Evolutionary conservation across 2,329 filamentous ascomycete genomes (phyloP).

Genomic region (Balansia obtecta): DNA sequence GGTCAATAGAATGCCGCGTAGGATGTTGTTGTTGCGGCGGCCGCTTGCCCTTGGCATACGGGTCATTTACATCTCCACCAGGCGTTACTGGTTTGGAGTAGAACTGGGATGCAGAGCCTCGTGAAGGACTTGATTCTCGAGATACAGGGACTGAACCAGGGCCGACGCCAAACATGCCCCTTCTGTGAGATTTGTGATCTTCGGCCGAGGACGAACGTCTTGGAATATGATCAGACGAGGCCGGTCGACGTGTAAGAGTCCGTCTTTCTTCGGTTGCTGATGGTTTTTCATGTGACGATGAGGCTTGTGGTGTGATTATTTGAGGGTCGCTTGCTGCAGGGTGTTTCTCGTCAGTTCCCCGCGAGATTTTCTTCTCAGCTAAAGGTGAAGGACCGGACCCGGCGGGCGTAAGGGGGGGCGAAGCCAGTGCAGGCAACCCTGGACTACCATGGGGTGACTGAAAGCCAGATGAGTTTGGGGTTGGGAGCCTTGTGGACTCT

Average conservation of each 20-base stretch:
- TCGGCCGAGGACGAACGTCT: conserved; percentile 29
- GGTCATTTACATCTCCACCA: conserved; percentile 67
- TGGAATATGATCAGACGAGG: conserved; percentile 29
- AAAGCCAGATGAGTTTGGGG: conserved; percentile 50
- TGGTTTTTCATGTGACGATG: conserved; percentile 39
- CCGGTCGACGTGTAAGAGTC: conserved; percentile 27
- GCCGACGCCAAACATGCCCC: conserved; percentile 40
- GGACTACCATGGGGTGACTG: conserved; percentile 58
- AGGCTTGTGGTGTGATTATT: conserved; percentile 59
- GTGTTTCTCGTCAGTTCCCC: conserved; percentile 24
- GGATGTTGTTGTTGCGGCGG: conserved; percentile 55
- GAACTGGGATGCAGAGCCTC: conserved; percentile 46
- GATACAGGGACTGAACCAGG: conserved; percentile 44
- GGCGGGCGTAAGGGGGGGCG: conserved; percentile 79
- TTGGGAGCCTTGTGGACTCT: conserved; percentile 51
- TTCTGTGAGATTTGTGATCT: conserved; percentile 33
- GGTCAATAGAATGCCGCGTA: conserved; percentile 53
- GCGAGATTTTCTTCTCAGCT: conserved; percentile 16
- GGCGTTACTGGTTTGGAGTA: conserved; percentile 70
- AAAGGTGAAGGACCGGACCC: conserved; percentile 43
- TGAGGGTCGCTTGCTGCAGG: conserved; percentile 26
- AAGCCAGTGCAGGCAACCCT: conserved; percentile 60
- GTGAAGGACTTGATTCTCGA: conserved; percentile 51
- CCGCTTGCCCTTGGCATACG: conserved; percentile 73
- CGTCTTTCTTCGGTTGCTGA: conserved; percentile 28